phyloP scores from a whole-genome alignment of 768 basidiomycete genomes.

The Xanthoconium purpureum region DNA sequence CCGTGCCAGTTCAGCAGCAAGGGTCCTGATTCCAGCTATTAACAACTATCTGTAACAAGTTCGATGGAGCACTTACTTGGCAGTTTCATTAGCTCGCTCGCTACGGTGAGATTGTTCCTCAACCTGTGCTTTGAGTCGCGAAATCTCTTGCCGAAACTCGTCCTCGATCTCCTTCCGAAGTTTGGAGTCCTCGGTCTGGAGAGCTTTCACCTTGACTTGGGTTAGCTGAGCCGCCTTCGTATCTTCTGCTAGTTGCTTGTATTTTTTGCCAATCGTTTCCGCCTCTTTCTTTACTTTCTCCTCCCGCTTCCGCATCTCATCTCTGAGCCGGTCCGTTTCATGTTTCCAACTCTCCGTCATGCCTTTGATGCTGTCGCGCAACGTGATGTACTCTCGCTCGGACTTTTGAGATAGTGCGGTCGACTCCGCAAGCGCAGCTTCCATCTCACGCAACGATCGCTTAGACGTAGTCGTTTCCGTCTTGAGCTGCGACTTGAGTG shows the following conservation, averaged over 20 bases:
- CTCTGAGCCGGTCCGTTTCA: constrained; percentile 66
- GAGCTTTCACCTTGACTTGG: constrained; percentile 45
- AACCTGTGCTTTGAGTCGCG: constrained; percentile 49
- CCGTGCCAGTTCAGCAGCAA: constrained; percentile 63
- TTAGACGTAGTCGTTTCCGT: constrained; percentile 69
- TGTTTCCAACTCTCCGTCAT: constrained; percentile 71
- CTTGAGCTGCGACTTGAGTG: constrained; percentile 71
- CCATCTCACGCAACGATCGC: constrained; percentile 79
- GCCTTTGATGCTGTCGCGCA: constrained; percentile 73
- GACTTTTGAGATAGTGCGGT: constrained; percentile 75
- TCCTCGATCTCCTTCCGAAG: constrained; percentile 57
- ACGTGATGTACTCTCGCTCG: constrained; percentile 77
- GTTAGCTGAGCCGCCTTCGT: constrained; percentile 49
- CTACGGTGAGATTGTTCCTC: constrained; percentile 53
- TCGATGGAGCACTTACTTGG: constrained; percentile 45
- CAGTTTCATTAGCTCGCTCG: constrained; percentile 56
- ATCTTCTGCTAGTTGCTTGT: constrained; percentile 60
- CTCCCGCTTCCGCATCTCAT: constrained; percentile 75
- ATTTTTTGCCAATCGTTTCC: constrained; percentile 68
- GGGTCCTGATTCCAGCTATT: constrained; percentile 36
- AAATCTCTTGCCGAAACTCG: constrained; percentile 57
- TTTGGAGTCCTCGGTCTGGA: constrained; percentile 49
- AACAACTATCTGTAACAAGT: neutral
- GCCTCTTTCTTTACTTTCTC: constrained; percentile 65
- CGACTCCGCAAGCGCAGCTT: constrained; percentile 66